Evolutionary conservation across 441 rosid species (phyloP).

Genomic region (Bocquillonia castaneifolia): DNA sequence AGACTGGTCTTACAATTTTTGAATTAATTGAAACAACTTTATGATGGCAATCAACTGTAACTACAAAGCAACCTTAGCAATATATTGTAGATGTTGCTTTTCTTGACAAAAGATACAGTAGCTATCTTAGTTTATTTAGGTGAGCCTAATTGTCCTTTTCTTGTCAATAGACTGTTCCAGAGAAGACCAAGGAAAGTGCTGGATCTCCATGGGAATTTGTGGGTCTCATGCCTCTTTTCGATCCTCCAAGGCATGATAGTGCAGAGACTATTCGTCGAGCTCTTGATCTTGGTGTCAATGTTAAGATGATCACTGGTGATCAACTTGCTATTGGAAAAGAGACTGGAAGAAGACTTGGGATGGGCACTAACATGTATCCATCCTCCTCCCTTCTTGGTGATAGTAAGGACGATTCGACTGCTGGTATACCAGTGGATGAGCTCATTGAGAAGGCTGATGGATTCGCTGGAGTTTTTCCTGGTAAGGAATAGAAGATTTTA

Average conservation of each 20-base stretch:
- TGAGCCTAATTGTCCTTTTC: background rate
- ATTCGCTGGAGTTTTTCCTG: slow-evolving; percentile 93
- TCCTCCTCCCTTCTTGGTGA: slow-evolving; percentile 75
- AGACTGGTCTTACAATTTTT: background rate
- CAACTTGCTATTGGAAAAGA: slow-evolving; percentile 94
- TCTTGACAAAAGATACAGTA: too few species aligned
- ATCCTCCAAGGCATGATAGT: slow-evolving; percentile 93
- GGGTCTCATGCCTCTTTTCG: slow-evolving; percentile 85
- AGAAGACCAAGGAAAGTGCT: slow-evolving; percentile 64
- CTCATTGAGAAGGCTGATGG: slow-evolving; percentile 90
- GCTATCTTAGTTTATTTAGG: too few species aligned
- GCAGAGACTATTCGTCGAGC: slow-evolving; percentile 89
- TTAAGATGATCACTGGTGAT: slow-evolving; percentile 96
- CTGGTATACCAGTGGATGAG: slow-evolving; percentile 61
- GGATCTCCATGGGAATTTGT: slow-evolving; percentile 87
- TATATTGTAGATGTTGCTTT: too few species aligned
- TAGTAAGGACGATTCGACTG: slow-evolving; percentile 50
- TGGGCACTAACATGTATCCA: slow-evolving; percentile 95
- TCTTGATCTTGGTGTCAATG: slow-evolving; percentile 88
- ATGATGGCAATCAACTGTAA: too few species aligned
- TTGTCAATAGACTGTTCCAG: slow-evolving; percentile 46
- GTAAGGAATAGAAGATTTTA: too few species aligned
- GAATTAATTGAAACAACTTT: too few species aligned
- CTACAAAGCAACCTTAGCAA: too few species aligned
- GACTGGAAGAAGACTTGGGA: slow-evolving; percentile 91